Evolutionary conservation across 257 asterid species (phyloP), one percentile per base, ranked within the genome.

Genomic region (Cordia subcordata): DNA sequence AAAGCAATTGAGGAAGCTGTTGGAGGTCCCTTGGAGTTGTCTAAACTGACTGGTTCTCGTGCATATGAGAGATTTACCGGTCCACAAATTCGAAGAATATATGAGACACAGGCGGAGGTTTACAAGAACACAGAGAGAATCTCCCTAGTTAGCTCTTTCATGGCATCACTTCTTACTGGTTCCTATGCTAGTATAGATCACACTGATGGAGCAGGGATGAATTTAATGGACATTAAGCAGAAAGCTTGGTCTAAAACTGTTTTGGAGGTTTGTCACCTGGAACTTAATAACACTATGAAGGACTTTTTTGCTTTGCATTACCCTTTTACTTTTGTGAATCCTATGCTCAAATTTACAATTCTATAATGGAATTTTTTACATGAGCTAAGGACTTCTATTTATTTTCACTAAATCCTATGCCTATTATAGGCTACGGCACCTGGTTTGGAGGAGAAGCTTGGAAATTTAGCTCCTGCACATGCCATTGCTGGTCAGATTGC

Each of bases 131-230:
- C 99, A 0, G 99, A 88, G 75, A 88, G 96, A 55, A 83, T 92
- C 58, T 92, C 99, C 3, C 72, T 92, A 15, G 95, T 92, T 63
- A 88, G 96, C 77, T 92, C 99, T 10, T 88, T 92, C 72, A 80
- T 88, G 96, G 96, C 99, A n/a, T 92, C 99, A n/a, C 62, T 92
- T 56, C 85, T 92, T 53, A 76, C 61, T 22, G 97, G 96, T 65
- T 69, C 68, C 12, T 88, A 88, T 72, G 97, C 97, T 40, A 69
- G 80, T 66, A 92, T 88, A 50, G 99, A 92, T 86, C 94, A 88
- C 17, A 88, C 96, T 22, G 99, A 92, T 75, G 99, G 96, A 39
- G 99, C 99, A 0, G 99, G 97, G 71, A 92, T 92, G 99, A 92
- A 92, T 65, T 65, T 92, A 71, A 88, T 92, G 99, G 99, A 88